Evolutionary conservation across 208 protist species (phyloP).

Genomic region (Trypanosoma melophagium): DNA sequence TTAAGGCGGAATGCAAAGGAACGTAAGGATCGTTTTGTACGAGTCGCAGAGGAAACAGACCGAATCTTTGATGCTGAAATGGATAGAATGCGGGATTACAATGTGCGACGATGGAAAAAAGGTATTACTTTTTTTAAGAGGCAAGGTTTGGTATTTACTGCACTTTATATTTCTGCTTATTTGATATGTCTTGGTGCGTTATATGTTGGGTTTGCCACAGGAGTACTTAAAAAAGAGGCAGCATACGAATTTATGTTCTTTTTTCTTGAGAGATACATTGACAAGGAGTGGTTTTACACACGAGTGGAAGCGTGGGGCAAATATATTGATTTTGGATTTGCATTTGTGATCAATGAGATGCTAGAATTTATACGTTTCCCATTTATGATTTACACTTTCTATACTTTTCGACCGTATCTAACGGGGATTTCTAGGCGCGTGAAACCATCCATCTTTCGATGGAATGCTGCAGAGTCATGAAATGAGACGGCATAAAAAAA

Average conservation of each 20-base stretch:
- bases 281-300: constrained; percentile 72
- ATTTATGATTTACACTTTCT: constrained; percentile 75
- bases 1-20: constrained; percentile 21
- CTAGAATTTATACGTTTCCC: constrained; percentile 77
- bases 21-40: constrained; percentile 29
- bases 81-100: constrained; percentile 71
- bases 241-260: constrained; percentile 78
- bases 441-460: constrained; percentile 74
- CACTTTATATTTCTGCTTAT: constrained; percentile 65
- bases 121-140: constrained; percentile 78
- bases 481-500: constrained; percentile 1
- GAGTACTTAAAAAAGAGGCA: constrained; percentile 65
- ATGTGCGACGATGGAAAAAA: constrained; percentile 52
- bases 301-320: constrained; percentile 80
- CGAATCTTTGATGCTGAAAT: constrained; percentile 69
- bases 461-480: constrained; percentile 56
- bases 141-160: constrained; percentile 67
- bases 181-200: constrained; percentile 50
- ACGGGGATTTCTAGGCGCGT: constrained; percentile 54
- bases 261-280: constrained; percentile 52
- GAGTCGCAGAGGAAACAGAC: constrained; percentile 51
- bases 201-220: constrained; percentile 73
- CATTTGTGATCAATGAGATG: constrained; percentile 86
- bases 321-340: constrained; percentile 88
- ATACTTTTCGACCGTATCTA: constrained; percentile 57